phyloP scores from a whole-genome alignment of 2,329 filamentous ascomycete species.

The Nothomitra cinnamomea region DNA sequence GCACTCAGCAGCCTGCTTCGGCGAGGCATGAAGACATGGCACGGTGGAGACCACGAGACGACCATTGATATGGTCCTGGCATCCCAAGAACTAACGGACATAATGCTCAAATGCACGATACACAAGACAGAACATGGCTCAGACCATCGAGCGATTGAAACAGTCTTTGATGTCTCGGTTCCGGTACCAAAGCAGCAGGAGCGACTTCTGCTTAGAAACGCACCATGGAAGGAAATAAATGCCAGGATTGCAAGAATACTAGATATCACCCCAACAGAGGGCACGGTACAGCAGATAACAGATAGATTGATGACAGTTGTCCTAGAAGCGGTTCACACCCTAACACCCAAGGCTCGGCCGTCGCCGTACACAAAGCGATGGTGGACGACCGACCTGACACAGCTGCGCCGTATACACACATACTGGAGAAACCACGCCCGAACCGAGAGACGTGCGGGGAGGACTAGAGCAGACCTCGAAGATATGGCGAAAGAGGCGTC shows the following conservation, averaged over 20 bases:
- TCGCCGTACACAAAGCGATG: slow-evolving; percentile 13
- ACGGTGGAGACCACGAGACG: slow-evolving; percentile 8
- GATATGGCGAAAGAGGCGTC: slow-evolving; percentile 9
- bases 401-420: slow-evolving; percentile 10
- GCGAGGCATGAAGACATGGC: neutral
- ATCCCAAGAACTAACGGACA: slow-evolving; percentile 11
- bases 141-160: slow-evolving; percentile 16
- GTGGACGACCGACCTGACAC: slow-evolving; percentile 13
- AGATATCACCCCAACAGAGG: slow-evolving; percentile 6
- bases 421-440: slow-evolving; percentile 8
- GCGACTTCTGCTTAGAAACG: slow-evolving; percentile 13
- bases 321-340: slow-evolving; percentile 9
- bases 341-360: slow-evolving; percentile 11
- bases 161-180: slow-evolving; percentile 15
- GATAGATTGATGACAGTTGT: slow-evolving; percentile 6
- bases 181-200: slow-evolving; percentile 2
- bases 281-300: slow-evolving; percentile 12
- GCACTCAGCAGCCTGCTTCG: neutral
- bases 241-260: too few relatives aligned
- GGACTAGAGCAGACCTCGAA: slow-evolving; percentile 14
- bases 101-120: slow-evolving; percentile 9
- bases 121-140: slow-evolving; percentile 10
- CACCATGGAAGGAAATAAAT: too few relatives aligned
- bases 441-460: neutral
- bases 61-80: slow-evolving; percentile 7